phyloP scores from a whole-genome alignment of 2,329 filamentous ascomycete species.

The Trematosphaeria pertusa region DNA sequence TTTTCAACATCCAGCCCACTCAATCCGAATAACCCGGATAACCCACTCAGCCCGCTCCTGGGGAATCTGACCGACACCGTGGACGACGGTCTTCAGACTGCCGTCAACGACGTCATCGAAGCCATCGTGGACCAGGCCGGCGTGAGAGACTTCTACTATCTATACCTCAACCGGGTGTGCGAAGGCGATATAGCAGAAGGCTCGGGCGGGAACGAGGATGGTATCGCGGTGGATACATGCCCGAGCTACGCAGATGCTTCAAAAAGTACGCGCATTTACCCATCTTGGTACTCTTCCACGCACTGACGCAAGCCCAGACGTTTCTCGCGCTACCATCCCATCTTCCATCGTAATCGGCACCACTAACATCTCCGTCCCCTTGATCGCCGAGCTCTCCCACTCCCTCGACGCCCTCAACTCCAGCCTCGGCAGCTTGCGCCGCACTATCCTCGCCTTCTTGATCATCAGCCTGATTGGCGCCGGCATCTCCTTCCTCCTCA shows the following conservation, averaged over 20 bases:
- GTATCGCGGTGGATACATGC: conserved; percentile 13
- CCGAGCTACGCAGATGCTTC: conserved; percentile 14
- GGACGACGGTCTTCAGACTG: conserved; percentile 17
- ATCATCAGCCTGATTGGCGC: conserved; percentile 22
- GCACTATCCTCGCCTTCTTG: conserved; percentile 24
- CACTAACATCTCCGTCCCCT: conserved; percentile 23
- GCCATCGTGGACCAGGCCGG: conserved; percentile 10
- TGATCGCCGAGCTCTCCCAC: conserved; percentile 15
- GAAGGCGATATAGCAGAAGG: conserved; percentile 8
- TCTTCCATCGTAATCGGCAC: conserved; percentile 22
- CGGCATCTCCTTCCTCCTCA: conserved; percentile 15
- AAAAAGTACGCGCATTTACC: conserved; percentile 11
- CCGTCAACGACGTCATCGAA: conserved; percentile 16
- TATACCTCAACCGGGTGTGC: conserved; percentile 22
- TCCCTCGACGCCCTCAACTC: conserved; percentile 10
- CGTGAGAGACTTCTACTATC: conserved; percentile 20
- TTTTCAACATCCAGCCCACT: conserved; percentile 19
- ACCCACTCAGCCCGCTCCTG: conserved; percentile 11
- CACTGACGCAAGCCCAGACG: no score
- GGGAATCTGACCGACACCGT: conserved; percentile 18
- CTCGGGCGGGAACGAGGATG: conserved; percentile 4
- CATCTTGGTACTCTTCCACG: no score
- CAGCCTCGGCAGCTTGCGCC: conserved; percentile 11
- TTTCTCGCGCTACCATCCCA: conserved; percentile 9
- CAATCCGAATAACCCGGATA: conserved; percentile 16